A percentile compares a stretch with the other conserved stretches of the same genome.
phyloP scores from a whole-genome alignment of 495 filamentous ascomycete species.

The Neurospora sp. region DNA sequence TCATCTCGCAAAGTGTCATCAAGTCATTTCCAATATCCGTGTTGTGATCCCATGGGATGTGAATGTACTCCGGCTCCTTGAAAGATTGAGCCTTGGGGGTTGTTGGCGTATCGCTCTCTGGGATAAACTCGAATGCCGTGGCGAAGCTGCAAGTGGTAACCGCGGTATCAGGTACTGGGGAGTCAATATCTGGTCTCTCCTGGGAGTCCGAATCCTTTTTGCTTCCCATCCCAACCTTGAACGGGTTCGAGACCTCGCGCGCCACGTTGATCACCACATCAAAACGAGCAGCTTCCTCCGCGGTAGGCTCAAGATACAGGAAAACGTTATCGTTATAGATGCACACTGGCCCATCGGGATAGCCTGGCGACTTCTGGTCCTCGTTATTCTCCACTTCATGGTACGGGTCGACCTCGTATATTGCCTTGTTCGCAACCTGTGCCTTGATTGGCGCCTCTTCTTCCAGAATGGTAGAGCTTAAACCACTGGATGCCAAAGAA shows the following conservation, averaged over 20 bases:
- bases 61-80: slow-evolving; percentile 78
- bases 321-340: slow-evolving; percentile 93
- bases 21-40: slow-evolving; percentile 88
- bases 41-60: slow-evolving; percentile 96
- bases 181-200: slow-evolving; percentile 26
- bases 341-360: slow-evolving; percentile 82
- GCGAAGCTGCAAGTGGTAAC: slow-evolving; percentile 58
- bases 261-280: slow-evolving; percentile 95
- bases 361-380: slow-evolving; percentile 81
- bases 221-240: slow-evolving; percentile 36
- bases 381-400: slow-evolving; percentile 45
- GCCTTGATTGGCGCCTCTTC: slow-evolving; percentile 68
- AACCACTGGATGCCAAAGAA: slow-evolving; percentile 10
- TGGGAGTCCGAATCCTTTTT: slow-evolving; percentile 5
- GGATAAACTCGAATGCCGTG: slow-evolving; percentile 55
- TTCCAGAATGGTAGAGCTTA: slow-evolving; percentile 48
- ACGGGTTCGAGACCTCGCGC: slow-evolving; percentile 86
- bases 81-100: slow-evolving; percentile 47
- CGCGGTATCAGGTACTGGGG: slow-evolving; percentile 58
- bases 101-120: slow-evolving; percentile 34
- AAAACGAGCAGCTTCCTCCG: slow-evolving; percentile 73
- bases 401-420: slow-evolving; percentile 41
- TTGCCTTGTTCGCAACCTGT: slow-evolving; percentile 41
- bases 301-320: slow-evolving; percentile 82
- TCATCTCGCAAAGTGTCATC: slow-evolving; percentile 71